Percentiles rank a stretch among this genome's conserved stretches.
Conservation (phyloP, 805 yeast genomes). For the Candida glaebosa region DNA sequence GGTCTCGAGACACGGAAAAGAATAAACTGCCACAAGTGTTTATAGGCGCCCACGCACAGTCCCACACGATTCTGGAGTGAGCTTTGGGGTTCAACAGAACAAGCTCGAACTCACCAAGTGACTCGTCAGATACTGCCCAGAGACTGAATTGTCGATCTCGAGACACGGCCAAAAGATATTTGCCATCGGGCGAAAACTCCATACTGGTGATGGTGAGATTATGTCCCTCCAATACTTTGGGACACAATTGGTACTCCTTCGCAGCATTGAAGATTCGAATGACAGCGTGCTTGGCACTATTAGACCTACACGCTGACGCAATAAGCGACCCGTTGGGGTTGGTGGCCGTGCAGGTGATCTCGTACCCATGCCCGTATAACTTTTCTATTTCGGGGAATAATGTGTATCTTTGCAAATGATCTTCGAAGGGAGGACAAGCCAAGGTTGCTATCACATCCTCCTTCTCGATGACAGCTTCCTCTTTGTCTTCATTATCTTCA, state of each 20-base stretch:
- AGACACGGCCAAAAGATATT: constrained; percentile 69
- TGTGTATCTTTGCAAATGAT: constrained; percentile 85
- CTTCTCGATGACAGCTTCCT: constrained; percentile 22
- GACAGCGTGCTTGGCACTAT: constrained; percentile 79
- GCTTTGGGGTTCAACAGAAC: constrained; percentile 61
- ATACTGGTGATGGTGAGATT: constrained; percentile 81
- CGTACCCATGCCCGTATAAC: constrained; percentile 96
- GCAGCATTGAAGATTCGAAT: constrained; percentile 67
- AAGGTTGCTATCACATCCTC: constrained; percentile 47
- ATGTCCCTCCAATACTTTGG: constrained; percentile 58
- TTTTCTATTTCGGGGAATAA: constrained; percentile 95
- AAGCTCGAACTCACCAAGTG: constrained; percentile 31
- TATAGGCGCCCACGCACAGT: constrained; percentile 77
- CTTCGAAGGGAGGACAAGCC: constrained; percentile 75
- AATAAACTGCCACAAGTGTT: constrained; percentile 39
- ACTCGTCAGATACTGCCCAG: constrained; percentile 50
- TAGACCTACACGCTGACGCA: constrained; percentile 92
- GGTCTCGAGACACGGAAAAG: constrained; percentile 86
- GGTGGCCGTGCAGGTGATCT: constrained; percentile 73
- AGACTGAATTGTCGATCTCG: constrained; percentile 85
- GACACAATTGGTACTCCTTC: constrained; percentile 51
- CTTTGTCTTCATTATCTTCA: constrained; percentile 39
- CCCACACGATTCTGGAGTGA: constrained; percentile 93
- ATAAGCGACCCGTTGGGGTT: constrained; percentile 60
- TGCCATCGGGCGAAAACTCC: constrained; percentile 67